Base-by-base conservation (phyloP, 2,329 filamentous ascomycete genomes). In the Ophiostoma sp. region DNA sequence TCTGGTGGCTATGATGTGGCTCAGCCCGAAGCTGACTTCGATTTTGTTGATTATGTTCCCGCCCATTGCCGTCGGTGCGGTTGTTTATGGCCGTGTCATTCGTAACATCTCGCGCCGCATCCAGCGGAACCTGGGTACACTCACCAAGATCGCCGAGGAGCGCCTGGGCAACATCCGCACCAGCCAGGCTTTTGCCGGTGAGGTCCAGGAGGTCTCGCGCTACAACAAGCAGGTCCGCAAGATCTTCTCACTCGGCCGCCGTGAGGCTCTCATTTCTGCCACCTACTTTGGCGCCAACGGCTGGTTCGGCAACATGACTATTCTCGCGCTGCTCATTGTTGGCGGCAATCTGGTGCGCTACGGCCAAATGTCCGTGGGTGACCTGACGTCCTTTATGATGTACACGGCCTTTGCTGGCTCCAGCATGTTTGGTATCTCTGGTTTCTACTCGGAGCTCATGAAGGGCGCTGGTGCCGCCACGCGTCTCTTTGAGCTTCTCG, bases 371-470 rank as follows among this genome's bases (percentile, higher is more conserved):
- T 93, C 90, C 8, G 91, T 98, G 66, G 96, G 96, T 78, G 95
- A 99, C 77, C 84, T 99, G 59, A 97, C 96, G 0, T 97, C 94
- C 0, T 99, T 99, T 83, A 88, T 99, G 84, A 98, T 99, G 95
- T 99, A 98, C 82, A 97, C 95, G 2, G 95, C 93, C 3, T 98
- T 91, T 81, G 89, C 90, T 7, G 90, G 90, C 2, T 96, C 93
- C 68, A 97, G 93, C 82, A 88, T 99, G 76, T 97, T 98, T 78
- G 96, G 96, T 3, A 86, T 99, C 1, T 97, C 94, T 3, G 94
- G 93, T 73, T 99, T 99, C 83, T 99, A 98, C 82, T 97, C 95
- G 0, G 96, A 99, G 81, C 87, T 99, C 75, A 99, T 99, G 96
- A 99, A 99, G 82, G 97, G 97, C 57, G 95, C 97, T 3, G 96